Evolutionary conservation across 2,329 filamentous ascomycete species (phyloP), one percentile per base, ranked within the genome.

Genomic region (Cercospora sp.): DNA sequence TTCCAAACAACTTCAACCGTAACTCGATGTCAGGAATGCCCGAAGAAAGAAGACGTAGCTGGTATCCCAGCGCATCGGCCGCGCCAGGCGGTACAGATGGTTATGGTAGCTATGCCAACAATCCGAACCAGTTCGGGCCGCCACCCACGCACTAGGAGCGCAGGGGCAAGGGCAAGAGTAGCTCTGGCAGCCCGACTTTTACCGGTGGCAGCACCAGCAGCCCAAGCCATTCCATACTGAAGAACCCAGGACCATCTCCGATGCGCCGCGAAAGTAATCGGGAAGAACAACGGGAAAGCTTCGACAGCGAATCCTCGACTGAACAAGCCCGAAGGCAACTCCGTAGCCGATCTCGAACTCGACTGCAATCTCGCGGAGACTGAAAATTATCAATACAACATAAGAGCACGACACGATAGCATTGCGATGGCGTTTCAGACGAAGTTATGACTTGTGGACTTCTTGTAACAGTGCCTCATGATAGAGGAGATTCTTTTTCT

Each of bases 31-130:
- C 59, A 9, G 61, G 53, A 12, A 42, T 26, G 20, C 40, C 65
- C 7, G 72, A 73, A 5, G 72, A 73, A 10, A 69, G 73, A 28
- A 65, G 73, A 45, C 70, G 71, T 20, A 74, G 71, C 58, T 73
- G 69, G 67, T 75, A 73, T 51, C 67, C 69, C 23, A 64, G 65
- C 16, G 26, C 64, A 4, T 55, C 65, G 28, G 68, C 66, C 3
- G 51, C 58, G 5, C n/a, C 65, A 55, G 64, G 65, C n/a, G 73
- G 72, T 1, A 72, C 73, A 10, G 73, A 74, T 61, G 71, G 72
- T 16, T 74, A 73, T 51, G 73, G 73, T 6, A 72, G 71, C 67
- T 68, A 71, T 48, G 42, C 65, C 42, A 71, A 65, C 65, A 65
- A 64, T 36, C 33, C 31, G 9, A 65, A 69, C 60, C 42, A 36